Evolutionary conservation across 345 rosid species (phyloP).

Genomic region (Gossypium mustelinum): DNA sequence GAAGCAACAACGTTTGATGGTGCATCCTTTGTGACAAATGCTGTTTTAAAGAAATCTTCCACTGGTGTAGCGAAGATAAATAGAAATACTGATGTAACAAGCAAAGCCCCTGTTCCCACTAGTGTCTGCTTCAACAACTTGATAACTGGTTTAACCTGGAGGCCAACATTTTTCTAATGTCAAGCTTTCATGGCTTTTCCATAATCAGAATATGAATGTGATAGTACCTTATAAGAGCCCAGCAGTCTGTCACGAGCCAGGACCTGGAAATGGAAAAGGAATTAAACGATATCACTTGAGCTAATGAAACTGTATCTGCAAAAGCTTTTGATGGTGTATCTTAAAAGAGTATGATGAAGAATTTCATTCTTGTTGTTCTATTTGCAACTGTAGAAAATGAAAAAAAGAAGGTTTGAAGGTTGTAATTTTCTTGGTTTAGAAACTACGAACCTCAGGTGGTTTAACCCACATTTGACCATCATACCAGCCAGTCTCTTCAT

Average conservation of each 20-base stretch:
- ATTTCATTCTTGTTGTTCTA: too few relatives aligned
- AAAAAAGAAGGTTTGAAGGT: too few relatives aligned
- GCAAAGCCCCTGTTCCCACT: conserved; percentile 73
- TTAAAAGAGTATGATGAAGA: background rate
- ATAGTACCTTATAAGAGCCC: conserved; percentile 85
- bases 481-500: conserved; percentile 98
- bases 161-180: background rate
- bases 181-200: conserved; percentile 2
- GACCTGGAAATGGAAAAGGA: conserved; percentile 44
- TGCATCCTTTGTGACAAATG: conserved; percentile 34
- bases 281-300: background rate
- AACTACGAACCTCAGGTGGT: conserved; percentile 74
- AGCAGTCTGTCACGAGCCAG: conserved; percentile 89
- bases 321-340: background rate
- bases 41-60: conserved; percentile 52
- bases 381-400: too few relatives aligned
- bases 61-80: conserved; percentile 82
- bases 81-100: conserved; percentile 58
- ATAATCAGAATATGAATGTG: background rate
- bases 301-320: background rate
- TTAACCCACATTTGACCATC: conserved; percentile 98
- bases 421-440: background rate
- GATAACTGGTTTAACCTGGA: conserved; percentile 87
- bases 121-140: conserved; percentile 84
- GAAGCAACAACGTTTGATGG: conserved; percentile 37